A percentile compares a stretch with the other conserved stretches of the same genome.
phyloP scores from a whole-genome alignment of 805 yeast genomes.

The Barnettozyma vustinii region DNA sequence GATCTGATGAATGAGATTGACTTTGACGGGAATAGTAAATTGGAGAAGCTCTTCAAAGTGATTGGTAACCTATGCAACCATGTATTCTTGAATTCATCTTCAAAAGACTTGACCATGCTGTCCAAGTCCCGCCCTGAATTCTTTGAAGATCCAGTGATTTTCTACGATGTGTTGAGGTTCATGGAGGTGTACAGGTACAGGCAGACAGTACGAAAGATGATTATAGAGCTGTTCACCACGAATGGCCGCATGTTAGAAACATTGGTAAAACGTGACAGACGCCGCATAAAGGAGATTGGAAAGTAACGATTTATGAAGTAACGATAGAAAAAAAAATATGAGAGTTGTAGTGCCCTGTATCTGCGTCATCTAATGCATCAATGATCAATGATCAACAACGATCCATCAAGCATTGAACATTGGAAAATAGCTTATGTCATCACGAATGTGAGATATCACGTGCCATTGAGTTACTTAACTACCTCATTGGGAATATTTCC shows the following conservation, averaged over 20 bases:
- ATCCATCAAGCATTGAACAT: no score
- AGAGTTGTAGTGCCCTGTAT: neutral
- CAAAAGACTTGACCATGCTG: slow-evolving; percentile 49
- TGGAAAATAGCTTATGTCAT: no score
- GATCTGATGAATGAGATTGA: slow-evolving; percentile 10
- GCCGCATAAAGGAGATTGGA: slow-evolving; percentile 18
- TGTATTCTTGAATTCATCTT: slow-evolving; percentile 46
- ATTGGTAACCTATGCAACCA: slow-evolving; percentile 56
- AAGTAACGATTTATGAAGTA: neutral
- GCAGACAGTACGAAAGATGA: slow-evolving; percentile 55
- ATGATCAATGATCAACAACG: no score
- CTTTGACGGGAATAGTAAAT: slow-evolving; percentile 22
- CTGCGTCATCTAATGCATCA: neutral
- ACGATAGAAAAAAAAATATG: neutral
- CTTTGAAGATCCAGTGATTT: slow-evolving; percentile 52
- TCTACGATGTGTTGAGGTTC: slow-evolving; percentile 44
- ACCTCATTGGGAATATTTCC: neutral
- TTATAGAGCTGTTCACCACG: slow-evolving; percentile 55
- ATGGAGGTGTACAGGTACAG: slow-evolving; percentile 57
- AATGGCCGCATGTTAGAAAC: slow-evolving; percentile 47
- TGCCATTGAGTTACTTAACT: neutral
- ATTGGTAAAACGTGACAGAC: slow-evolving; percentile 42
- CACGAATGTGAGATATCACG: slow-evolving; percentile 1
- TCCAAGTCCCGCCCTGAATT: slow-evolving; percentile 44
- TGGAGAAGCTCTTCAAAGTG: slow-evolving; percentile 28